Evolutionary conservation across 2,329 filamentous ascomycete genomes (phyloP), one percentile per base, ranked within the genome.

Genomic region (Dothistroma septosporum): DNA sequence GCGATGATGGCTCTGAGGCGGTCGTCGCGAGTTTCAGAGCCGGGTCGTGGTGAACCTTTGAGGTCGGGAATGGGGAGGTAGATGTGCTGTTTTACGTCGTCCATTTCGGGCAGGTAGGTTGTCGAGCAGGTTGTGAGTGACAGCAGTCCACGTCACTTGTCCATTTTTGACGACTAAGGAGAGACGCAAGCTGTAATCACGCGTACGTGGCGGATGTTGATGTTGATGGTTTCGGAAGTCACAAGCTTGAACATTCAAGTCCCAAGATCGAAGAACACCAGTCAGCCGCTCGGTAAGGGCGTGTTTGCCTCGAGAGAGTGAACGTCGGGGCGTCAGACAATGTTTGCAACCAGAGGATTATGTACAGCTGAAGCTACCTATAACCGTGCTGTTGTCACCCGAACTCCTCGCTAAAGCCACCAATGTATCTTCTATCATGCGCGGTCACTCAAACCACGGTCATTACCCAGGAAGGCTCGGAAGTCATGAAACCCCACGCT

Each of bases 1-100:
- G 61, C 32, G 32, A 69, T 64, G 53, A 69, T 69, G 55, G 58
- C 59, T 21, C 63, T 59, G 31, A 69, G 59, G 7, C 59, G 57
- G 21, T 67, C 60, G 54, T 66, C 64, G 31, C 31, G 24, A 19
- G 24, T 32, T 56, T 59, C 60, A 58, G 44, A 49, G 16, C 16
- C 59, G 59, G 24, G 48, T 61, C 12, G 33, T 49, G 59, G 67
- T 32, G 63, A 37, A 21, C 60, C 35, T 19, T 63, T 58, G 16
- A 64, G 48, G 32, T 54, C 60, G 0, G 66, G 66, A 8, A 68
- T 35, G 2, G 64, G 64, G 1, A 63, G 61, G 57, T 60, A 64
- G 19, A 68, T 61, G 55, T 68, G 64, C 14, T 61, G 56, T 19
- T 55, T 55, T 21, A 66, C 33, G 57, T 54, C 48, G 52, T 62